A percentile compares a stretch with the other conserved stretches of the same genome.
These are phyloP conservation scores for Pouteria glomerata DNA, from an alignment of 148 eudicot species.

Conservation along the genomic window DNA sequence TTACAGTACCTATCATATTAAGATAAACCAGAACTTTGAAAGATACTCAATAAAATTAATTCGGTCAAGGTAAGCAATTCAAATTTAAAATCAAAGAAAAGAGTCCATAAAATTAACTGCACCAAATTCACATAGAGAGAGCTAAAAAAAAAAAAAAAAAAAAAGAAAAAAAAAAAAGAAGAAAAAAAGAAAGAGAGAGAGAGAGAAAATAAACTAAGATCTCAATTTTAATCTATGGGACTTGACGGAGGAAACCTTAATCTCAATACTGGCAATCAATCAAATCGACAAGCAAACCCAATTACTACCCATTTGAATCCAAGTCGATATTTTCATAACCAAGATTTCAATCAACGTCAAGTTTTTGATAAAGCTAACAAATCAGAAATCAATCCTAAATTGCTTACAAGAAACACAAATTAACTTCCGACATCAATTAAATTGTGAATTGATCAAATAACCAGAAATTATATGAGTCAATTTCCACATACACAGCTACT, in stretches of 20 bases:
- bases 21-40: neutral
- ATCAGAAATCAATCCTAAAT: too few species aligned
- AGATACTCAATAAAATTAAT: too few species aligned
- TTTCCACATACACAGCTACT: constrained; percentile 45
- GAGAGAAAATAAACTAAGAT: neutral
- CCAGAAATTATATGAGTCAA: neutral
- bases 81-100: neutral
- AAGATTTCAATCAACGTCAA: too few species aligned
- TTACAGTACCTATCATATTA: constrained; percentile 53
- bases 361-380: too few species aligned
- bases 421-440: neutral
- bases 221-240: neutral
- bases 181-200: neutral
- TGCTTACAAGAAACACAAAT: neutral
- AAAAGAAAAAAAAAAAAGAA: neutral
- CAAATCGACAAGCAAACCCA: neutral
- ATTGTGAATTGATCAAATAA: neutral
- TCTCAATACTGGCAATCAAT: neutral
- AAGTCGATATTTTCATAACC: neutral
- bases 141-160: neutral
- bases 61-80: neutral
- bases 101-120: neutral
- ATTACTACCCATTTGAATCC: neutral
- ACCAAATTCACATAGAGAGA: neutral
- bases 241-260: neutral